phyloP scores from a whole-genome alignment of 108 stramenopile species.

The Pseudonitzschia multistriata region DNA sequence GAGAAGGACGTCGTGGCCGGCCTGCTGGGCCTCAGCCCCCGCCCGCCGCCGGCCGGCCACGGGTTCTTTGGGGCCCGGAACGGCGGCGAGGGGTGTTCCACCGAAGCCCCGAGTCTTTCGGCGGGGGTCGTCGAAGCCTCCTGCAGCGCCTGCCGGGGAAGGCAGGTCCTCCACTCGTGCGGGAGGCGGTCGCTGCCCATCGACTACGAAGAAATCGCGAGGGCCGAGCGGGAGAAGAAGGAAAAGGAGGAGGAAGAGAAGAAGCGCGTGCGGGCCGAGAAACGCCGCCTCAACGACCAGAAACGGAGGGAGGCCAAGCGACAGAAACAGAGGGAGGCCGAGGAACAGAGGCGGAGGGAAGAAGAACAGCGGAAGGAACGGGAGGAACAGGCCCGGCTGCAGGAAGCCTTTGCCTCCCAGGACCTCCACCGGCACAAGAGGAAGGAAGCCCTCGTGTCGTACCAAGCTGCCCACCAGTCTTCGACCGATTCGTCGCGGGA shows the following conservation, averaged over 20 bases:
- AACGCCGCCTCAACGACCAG: constrained; percentile 48
- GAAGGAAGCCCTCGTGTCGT: constrained; percentile 22
- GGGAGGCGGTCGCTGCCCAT: constrained; percentile 53
- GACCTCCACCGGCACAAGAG: constrained; percentile 19
- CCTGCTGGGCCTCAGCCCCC: constrained; percentile 35
- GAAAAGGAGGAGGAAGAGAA: constrained; percentile 57
- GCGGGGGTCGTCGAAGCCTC: neutral
- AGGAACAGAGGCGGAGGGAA: constrained; percentile 37
- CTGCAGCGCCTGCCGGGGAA: constrained; percentile 55
- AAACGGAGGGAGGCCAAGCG: constrained; percentile 47
- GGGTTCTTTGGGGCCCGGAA: neutral
- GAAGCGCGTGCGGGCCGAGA: constrained; percentile 37
- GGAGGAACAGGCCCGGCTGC: constrained; percentile 2
- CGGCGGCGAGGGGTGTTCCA: neutral
- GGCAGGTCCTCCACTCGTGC: constrained; percentile 55
- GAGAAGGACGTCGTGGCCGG: constrained; percentile 34
- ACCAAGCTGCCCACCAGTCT: constrained; percentile 18
- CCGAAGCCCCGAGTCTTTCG: neutral
- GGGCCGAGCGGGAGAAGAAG: constrained; percentile 44
- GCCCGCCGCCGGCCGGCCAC: neutral
- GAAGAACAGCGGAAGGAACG: constrained; percentile 20
- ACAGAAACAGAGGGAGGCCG: constrained; percentile 46
- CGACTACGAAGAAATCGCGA: constrained; percentile 56
- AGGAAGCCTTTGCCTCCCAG: constrained; percentile 19
- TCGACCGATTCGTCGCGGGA: neutral